Conservation (phyloP, 2,329 filamentous ascomycete species). For the Aspergillus brasiliensis region DNA sequence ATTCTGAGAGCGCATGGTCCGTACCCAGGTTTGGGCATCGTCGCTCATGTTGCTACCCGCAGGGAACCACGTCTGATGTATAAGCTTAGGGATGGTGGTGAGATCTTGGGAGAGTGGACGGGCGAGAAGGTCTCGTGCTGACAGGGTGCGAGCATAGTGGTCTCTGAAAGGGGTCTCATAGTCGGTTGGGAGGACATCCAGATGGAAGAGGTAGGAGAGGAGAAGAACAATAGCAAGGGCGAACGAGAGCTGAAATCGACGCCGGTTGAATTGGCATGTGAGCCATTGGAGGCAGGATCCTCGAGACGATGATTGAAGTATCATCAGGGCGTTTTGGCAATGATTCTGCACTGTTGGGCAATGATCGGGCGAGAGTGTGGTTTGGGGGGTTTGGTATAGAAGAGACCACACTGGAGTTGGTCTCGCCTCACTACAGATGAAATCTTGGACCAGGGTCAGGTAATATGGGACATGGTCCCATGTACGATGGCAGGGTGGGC, state of each 20-base stretch:
- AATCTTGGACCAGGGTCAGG: background rate
- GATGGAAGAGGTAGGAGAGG: constrained; percentile 6
- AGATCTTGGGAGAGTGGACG: constrained; percentile 16
- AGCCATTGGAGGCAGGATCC: background rate
- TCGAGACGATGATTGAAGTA: background rate
- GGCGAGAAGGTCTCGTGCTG: constrained; percentile 15
- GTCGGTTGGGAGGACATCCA: constrained; percentile 6
- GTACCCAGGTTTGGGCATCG: constrained; percentile 20
- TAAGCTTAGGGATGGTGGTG: constrained; percentile 22
- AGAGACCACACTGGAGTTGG: background rate
- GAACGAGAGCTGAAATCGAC: background rate
- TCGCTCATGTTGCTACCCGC: constrained; percentile 26
- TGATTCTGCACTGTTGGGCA: background rate
- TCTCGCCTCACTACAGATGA: background rate
- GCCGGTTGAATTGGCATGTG: constrained; percentile 1
- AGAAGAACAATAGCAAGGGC: background rate
- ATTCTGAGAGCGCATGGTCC: constrained; percentile 17
- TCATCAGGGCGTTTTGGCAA: background rate
- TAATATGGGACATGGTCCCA: background rate
- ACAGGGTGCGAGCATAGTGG: constrained; percentile 2
- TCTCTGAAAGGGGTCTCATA: background rate
- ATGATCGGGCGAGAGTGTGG: background rate
- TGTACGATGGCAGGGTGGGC: background rate
- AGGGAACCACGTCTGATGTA: constrained; percentile 27
- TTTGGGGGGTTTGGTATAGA: background rate